Evolutionary conservation across 2,329 filamentous ascomycete genomes (phyloP).

Genomic region (Ophiocordyceps unilateralis): DNA sequence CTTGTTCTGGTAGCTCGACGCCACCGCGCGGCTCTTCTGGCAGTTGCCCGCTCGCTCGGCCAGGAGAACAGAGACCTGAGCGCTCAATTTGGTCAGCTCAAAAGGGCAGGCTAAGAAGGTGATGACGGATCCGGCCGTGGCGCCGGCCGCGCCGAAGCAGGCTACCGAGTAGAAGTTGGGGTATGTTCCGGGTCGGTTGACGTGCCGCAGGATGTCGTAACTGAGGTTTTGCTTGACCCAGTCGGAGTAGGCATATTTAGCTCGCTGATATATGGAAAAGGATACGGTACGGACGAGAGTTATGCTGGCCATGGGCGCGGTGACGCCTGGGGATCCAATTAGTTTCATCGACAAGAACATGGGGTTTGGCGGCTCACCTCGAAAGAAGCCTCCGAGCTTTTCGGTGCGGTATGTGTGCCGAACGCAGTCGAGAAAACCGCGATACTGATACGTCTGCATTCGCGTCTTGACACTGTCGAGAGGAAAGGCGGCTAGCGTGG

Average conservation of each 20-base stretch:
- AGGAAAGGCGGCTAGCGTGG: conserved; percentile 66
- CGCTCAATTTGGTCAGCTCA: conserved; percentile 76
- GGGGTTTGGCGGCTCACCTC: conserved; percentile 33
- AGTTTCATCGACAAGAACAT: not conserved
- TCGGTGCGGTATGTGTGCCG: conserved; percentile 60
- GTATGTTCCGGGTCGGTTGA: conserved; percentile 51
- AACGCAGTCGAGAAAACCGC: conserved; percentile 57
- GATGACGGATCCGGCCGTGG: conserved; percentile 62
- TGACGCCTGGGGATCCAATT: too few relatives aligned
- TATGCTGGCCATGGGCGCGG: conserved; percentile 64
- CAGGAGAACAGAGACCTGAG: conserved; percentile 68
- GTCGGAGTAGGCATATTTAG: conserved; percentile 56
- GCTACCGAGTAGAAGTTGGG: conserved; percentile 57
- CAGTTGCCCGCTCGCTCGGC: conserved; percentile 24
- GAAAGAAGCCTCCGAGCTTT: conserved; percentile 60
- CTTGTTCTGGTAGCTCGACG: conserved; percentile 58
- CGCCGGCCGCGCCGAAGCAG: conserved; percentile 64
- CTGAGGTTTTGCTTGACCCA: conserved; percentile 51
- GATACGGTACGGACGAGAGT: conserved; percentile 62
- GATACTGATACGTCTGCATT: conserved; percentile 74
- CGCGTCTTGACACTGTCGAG: conserved; percentile 81
- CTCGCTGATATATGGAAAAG: conserved; percentile 63
- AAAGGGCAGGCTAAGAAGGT: conserved; percentile 74
- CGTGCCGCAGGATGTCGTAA: conserved; percentile 55
- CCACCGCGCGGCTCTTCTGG: conserved; percentile 37